Evolutionary conservation across 2,329 filamentous ascomycete genomes (phyloP).

Genomic region (Alternaria burnsii): DNA sequence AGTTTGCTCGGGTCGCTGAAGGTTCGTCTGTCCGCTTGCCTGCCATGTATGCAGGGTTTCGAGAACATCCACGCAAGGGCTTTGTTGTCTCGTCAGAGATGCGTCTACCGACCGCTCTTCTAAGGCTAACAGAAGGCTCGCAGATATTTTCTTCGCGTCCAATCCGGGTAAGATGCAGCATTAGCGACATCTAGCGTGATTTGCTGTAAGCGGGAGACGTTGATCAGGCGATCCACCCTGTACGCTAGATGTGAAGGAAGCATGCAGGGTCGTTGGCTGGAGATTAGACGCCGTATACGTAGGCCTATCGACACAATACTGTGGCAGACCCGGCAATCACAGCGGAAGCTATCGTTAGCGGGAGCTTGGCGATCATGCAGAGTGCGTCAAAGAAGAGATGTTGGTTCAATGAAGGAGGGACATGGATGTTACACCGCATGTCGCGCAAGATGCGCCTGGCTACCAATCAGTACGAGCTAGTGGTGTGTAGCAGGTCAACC

Average conservation of each 20-base stretch:
- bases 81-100: constrained; percentile 5
- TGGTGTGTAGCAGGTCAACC: background rate
- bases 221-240: background rate
- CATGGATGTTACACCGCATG: constrained; percentile 1
- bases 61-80: constrained; percentile 8
- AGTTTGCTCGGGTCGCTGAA: background rate
- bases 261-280: background rate
- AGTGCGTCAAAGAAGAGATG: constrained; percentile 1
- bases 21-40: background rate
- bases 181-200: too few relatives aligned
- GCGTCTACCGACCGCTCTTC: constrained; percentile 7
- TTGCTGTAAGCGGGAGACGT: background rate
- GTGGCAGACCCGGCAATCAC: background rate
- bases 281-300: background rate
- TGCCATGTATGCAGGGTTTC: background rate
- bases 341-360: constrained; percentile 4
- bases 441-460: background rate
- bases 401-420: constrained; percentile 1
- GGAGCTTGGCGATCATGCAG: background rate
- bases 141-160: too few relatives aligned
- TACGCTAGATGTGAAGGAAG: background rate
- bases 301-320: background rate
- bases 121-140: too few relatives aligned
- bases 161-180: too few relatives aligned
- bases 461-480: background rate